phyloP scores from a whole-genome alignment of 2,329 filamentous ascomycete species.

The Trichoderma gracile region DNA sequence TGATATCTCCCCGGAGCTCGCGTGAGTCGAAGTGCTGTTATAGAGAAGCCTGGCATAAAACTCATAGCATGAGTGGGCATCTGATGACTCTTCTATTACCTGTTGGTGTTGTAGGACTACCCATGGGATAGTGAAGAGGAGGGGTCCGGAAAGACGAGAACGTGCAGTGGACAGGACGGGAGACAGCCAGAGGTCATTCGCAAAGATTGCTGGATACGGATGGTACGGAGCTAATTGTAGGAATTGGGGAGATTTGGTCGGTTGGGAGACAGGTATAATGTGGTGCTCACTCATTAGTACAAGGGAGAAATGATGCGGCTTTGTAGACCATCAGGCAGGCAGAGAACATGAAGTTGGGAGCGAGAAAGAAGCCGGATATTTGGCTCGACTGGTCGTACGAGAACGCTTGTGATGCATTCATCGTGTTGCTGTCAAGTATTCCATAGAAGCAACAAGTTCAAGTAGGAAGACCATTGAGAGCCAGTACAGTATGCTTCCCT shows the following conservation, averaged over 20 bases:
- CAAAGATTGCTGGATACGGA: not conserved
- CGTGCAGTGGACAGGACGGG: not conserved
- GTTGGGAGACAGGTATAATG: not conserved
- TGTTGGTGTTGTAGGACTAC: not conserved
- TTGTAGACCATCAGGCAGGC: no score
- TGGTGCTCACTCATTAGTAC: no score
- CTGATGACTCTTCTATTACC: not conserved
- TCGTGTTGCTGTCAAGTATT: no score
- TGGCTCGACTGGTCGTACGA: not conserved
- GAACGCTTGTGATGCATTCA: no score
- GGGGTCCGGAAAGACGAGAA: not conserved
- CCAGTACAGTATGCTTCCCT: no score
- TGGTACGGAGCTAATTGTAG: not conserved
- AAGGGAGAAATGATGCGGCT: no score
- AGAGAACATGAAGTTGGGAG: not conserved
- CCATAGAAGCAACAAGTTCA: no score
- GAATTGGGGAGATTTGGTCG: not conserved
- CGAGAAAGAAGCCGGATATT: not conserved
- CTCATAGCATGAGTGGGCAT: not conserved
- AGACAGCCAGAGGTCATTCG: not conserved
- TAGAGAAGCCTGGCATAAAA: not conserved
- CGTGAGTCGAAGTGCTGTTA: no score
- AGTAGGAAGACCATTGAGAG: no score
- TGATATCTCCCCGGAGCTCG: not conserved
- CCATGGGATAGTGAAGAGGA: not conserved